Conservation (phyloP, 768 basidiomycete species). For the Termitomyces sp. region DNA sequence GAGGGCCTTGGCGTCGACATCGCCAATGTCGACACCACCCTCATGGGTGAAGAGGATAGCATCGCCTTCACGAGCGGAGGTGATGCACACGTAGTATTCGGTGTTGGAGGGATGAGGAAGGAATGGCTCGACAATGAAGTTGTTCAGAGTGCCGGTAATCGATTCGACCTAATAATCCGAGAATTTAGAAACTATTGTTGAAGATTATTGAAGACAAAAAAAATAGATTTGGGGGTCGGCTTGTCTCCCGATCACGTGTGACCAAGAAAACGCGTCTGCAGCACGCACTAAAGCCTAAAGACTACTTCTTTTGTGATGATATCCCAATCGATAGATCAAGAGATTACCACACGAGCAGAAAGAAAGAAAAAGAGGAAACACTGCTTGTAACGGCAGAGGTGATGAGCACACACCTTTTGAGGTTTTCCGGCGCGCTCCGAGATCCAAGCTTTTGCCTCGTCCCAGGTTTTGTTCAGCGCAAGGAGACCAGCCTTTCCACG, state of each 20-base stretch:
- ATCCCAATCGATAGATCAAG: constrained; percentile 10
- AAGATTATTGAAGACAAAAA: background rate
- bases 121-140: constrained; percentile 99
- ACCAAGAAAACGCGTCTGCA: constrained; percentile 18
- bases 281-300: constrained; percentile 10
- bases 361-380: background rate
- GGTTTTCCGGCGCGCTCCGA: constrained; percentile 85
- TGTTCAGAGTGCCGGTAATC: constrained; percentile 91
- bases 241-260: constrained; percentile 20
- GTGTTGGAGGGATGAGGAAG: constrained; percentile 89
- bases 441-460: constrained; percentile 86
- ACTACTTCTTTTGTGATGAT: constrained; percentile 2
- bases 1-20: constrained; percentile 96
- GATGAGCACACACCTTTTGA: constrained; percentile 60
- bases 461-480: constrained; percentile 90
- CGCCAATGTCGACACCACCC: constrained; percentile 97
- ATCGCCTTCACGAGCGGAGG: constrained; percentile 91
- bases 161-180: constrained; percentile 71
- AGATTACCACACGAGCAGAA: background rate
- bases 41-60: constrained; percentile 98
- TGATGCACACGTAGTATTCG: constrained; percentile 98
- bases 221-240: background rate
- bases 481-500: constrained; percentile 97
- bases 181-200: background rate
- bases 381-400: constrained; percentile 5